phyloP scores from a whole-genome alignment of 2,329 filamentous ascomycete species.

The Helotiales sp. region DNA sequence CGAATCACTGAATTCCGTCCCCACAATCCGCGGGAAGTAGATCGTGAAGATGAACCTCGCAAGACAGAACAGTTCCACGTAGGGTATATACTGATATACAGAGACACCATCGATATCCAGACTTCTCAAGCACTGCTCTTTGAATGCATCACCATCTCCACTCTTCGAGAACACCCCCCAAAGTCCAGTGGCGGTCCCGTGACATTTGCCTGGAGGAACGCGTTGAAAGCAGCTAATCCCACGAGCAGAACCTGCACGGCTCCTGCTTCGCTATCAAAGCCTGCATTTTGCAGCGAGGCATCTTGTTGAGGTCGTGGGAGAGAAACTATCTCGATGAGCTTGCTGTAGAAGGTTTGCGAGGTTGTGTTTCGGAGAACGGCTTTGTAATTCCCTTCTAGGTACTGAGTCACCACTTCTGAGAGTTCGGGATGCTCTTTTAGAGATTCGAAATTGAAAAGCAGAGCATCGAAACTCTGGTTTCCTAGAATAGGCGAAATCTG shows the following conservation, averaged over 20 bases:
- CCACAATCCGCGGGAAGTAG: slow-evolving; percentile 40
- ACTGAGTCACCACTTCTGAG: slow-evolving; percentile 35
- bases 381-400: slow-evolving; percentile 41
- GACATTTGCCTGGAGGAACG: slow-evolving; percentile 85
- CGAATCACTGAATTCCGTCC: slow-evolving; percentile 36
- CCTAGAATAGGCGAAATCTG: slow-evolving; percentile 12
- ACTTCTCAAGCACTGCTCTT: slow-evolving; percentile 66
- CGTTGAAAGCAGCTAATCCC: slow-evolving; percentile 72
- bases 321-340: slow-evolving; percentile 31
- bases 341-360: slow-evolving; percentile 37
- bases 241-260: slow-evolving; percentile 45
- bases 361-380: slow-evolving; percentile 36
- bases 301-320: slow-evolving; percentile 26
- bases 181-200: slow-evolving; percentile 79
- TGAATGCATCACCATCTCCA: slow-evolving; percentile 34
- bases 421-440: slow-evolving; percentile 36
- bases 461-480: slow-evolving; percentile 30
- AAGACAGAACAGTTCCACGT: slow-evolving; percentile 82
- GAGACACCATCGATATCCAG: slow-evolving; percentile 84
- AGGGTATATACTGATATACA: slow-evolving; percentile 82
- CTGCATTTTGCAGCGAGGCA: slow-evolving; percentile 25
- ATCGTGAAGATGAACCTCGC: slow-evolving; percentile 58
- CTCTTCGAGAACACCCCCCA: slow-evolving; percentile 46
- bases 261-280: slow-evolving; percentile 14
- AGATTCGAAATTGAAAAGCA: slow-evolving; percentile 38